Evolutionary conservation across 371 early-diverging fungal species (phyloP).

Genomic region (Saksenaea vasiformis): DNA sequence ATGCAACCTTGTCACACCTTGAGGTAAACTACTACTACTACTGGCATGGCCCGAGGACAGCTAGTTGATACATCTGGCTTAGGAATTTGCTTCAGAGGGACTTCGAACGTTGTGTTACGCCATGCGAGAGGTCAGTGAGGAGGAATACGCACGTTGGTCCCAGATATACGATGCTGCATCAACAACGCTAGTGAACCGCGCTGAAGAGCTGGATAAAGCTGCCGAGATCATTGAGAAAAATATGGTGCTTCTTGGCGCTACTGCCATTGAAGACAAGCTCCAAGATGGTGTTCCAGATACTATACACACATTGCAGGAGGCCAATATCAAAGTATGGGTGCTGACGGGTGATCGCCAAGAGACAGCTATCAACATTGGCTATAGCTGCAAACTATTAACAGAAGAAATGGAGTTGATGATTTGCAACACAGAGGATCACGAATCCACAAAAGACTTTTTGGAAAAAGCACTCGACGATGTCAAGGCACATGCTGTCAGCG

Average conservation of each 20-base stretch:
- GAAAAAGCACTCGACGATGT: slow-evolving; percentile 67
- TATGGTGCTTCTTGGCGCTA: slow-evolving; percentile 90
- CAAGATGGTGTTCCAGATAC: slow-evolving; percentile 98
- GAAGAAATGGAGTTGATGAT: slow-evolving; percentile 83
- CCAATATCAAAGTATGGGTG: slow-evolving; percentile 98
- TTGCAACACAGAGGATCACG: slow-evolving; percentile 72
- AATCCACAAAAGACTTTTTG: slow-evolving; percentile 68
- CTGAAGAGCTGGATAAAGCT: slow-evolving; percentile 84
- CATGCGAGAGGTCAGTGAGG: slow-evolving; percentile 82
- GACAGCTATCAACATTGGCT: slow-evolving; percentile 93
- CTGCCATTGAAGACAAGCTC: slow-evolving; percentile 98
- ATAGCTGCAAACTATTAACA: slow-evolving; percentile 82
- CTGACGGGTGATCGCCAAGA: slow-evolving; percentile 93
- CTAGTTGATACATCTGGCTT: background rate
- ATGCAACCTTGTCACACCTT: slow-evolving; percentile 70
- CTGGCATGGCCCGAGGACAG: background rate
- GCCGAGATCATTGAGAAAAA: slow-evolving; percentile 94
- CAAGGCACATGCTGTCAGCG: slow-evolving; percentile 38
- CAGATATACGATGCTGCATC: slow-evolving; percentile 84
- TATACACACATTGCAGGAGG: slow-evolving; percentile 89
- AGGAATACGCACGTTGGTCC: slow-evolving; percentile 86
- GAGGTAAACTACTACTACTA: slow-evolving; percentile 50
- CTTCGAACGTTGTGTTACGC: slow-evolving; percentile 94
- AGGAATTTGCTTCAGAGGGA: slow-evolving; percentile 88
- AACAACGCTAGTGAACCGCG: slow-evolving; percentile 86